Percentiles rank a stretch among this genome's conserved stretches.
phyloP scores from a whole-genome alignment of 2,329 filamentous ascomycete species.

The Colletotrichum sansevieriae region DNA sequence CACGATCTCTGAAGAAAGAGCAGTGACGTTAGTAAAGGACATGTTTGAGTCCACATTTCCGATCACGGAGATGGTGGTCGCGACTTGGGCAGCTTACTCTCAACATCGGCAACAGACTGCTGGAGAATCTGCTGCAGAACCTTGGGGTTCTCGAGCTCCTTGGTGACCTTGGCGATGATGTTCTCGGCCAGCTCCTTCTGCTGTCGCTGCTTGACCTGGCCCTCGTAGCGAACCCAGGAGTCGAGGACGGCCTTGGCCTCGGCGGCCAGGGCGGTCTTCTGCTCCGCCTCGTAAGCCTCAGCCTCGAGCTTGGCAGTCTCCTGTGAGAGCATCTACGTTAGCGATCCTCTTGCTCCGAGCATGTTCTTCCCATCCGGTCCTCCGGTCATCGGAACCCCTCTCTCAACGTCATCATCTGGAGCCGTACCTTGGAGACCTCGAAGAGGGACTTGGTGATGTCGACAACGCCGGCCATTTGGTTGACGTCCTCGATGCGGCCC shows the following conservation, averaged over 20 bases:
- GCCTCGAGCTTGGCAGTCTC: slow-evolving; percentile 98
- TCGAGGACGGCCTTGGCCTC: slow-evolving; percentile 97
- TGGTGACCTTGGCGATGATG: slow-evolving; percentile 97
- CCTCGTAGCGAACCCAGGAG: slow-evolving; percentile 98
- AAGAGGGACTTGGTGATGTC: slow-evolving; percentile 98
- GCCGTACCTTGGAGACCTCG: slow-evolving; percentile 92
- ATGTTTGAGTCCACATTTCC: slow-evolving; percentile 2
- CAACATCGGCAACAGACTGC: slow-evolving; percentile 95
- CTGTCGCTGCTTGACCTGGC: slow-evolving; percentile 98
- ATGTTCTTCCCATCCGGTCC: slow-evolving; percentile 10
- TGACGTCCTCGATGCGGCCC: slow-evolving; percentile 91
- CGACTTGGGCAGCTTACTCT: slow-evolving; percentile 73
- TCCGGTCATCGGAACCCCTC: background rate
- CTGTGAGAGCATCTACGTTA: slow-evolving; percentile 58
- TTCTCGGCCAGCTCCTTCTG: slow-evolving; percentile 94
- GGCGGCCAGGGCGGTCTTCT: slow-evolving; percentile 89
- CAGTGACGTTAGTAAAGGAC: slow-evolving; percentile 50
- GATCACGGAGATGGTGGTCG: background rate
- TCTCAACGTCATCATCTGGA: slow-evolving; percentile 5
- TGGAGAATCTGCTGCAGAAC: slow-evolving; percentile 96
- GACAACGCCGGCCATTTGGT: slow-evolving; percentile 94
- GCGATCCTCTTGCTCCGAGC: slow-evolving; percentile 6
- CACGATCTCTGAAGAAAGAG: slow-evolving; percentile 65
- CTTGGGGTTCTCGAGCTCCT: slow-evolving; percentile 99
- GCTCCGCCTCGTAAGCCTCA: slow-evolving; percentile 96